Base-by-base conservation (phyloP, 495 filamentous ascomycete genomes). In the Xylaria nigripes region DNA sequence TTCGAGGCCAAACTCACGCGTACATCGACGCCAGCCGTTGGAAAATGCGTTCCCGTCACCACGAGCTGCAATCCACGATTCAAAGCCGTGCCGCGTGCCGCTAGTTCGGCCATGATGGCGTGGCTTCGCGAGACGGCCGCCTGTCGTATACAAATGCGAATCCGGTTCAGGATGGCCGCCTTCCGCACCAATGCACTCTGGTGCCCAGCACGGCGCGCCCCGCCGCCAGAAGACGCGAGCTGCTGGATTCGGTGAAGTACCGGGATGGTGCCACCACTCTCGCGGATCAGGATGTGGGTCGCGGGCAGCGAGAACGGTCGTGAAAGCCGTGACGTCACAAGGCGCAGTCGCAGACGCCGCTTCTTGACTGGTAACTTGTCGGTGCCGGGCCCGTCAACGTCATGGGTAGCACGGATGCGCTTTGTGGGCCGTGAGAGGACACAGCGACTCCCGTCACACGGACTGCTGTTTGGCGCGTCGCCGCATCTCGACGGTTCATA, bases 311-410 rank as follows among this genome's bases (percentile, higher is more conserved):
- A 85, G 62, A 81, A 89, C 1, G 85, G 86, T 43, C 71, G 73
- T 24, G 82, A 86, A 1, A 89, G 78, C 16, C 83, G 74, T 3
- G 84, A 87, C 4, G 86, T 89, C 56, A 87, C 77, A 19, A 87
- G 69, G 21, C 79, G 68, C 18, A 81, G 68, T 5, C 81, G 76
- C 15, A 89, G 61, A 8, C 85, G 76, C 23, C 86, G 81, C 66
- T 86, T 87, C 71, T 89, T 89, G 65, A 75, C 79, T 30, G 73
- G 58, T 16, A 76, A 50, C 0, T 56, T 59, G 3, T 70, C 69
- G 10, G 77, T 80, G 56, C 74, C 74, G 29, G 69, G 70, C 13
- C 84, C 81, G 47, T 87, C 83, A 47, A 85, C 77, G 58, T 87
- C 85, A 12, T 80, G 75, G 6, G 76, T 65, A 0, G 78, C 73